These are phyloP conservation scores for Earliella scabrosa DNA, from an alignment of 1,284 basidiomycete species.

Conservation along the genomic window DNA sequence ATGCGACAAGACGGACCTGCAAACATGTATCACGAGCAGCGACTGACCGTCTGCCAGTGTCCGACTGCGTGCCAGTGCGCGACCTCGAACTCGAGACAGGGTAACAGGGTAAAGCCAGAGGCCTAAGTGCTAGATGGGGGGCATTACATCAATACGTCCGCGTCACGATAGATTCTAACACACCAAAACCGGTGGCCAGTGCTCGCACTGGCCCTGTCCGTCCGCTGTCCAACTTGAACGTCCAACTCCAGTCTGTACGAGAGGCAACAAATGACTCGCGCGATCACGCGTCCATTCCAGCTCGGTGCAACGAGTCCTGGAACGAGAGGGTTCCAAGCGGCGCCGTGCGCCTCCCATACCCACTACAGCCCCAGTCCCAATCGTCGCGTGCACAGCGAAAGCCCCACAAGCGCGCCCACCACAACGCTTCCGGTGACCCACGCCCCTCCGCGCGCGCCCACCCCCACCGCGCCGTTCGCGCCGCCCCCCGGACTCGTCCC, in stretches of 20 bases:
- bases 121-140: not conserved
- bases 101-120: not conserved
- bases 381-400: conserved; percentile 1
- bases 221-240: not conserved
- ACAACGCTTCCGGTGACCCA: not conserved
- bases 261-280: not conserved
- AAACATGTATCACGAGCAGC: not conserved
- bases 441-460: not conserved
- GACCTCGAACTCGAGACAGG: too few species aligned
- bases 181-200: too few species aligned
- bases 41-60: too few species aligned
- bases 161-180: not conserved
- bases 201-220: too few species aligned
- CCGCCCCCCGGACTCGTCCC: conserved; percentile 39
- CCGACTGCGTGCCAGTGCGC: too few species aligned
- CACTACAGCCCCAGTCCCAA: not conserved
- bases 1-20: not conserved
- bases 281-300: not conserved
- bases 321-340: too few species aligned
- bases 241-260: not conserved
- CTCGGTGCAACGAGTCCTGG: not conserved
- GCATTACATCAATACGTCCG: not conserved
- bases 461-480: conserved; percentile 12
- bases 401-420: not conserved
- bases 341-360: not conserved